Percentiles rank a stretch among this genome's conserved stretches.
Evolutionary conservation across 192 early-diverging fungal genomes (phyloP).

Genomic region (Coemansia sp.): DNA sequence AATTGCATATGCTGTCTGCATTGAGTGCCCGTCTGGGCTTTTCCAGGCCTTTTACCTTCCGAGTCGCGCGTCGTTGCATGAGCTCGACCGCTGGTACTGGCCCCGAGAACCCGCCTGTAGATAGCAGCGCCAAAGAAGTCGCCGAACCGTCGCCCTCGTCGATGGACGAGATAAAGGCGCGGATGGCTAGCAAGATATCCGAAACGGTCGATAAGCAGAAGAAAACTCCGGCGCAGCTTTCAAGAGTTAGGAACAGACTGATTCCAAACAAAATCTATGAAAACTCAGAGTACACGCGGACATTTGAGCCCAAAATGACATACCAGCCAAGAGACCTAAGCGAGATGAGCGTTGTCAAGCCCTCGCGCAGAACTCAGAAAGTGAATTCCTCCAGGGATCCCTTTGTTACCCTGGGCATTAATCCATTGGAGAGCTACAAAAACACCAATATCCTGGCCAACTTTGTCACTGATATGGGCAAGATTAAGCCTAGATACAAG

Average conservation of each 20-base stretch:
- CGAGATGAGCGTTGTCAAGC: constrained; percentile 11
- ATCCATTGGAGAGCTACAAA: constrained; percentile 54
- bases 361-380: constrained; percentile 1
- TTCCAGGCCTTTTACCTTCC: not conserved
- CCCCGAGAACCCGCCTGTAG: not conserved
- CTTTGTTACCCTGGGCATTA: constrained; percentile 32
- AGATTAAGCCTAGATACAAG: constrained; percentile 59
- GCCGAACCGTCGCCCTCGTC: not conserved
- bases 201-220: constrained; percentile 9
- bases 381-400: constrained; percentile 19
- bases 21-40: not conserved
- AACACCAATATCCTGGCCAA: constrained; percentile 55
- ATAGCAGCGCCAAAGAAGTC: not conserved
- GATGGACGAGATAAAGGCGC: not conserved
- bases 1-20: constrained; percentile 9
- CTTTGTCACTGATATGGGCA: constrained; percentile 63
- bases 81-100: constrained; percentile 5
- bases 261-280: constrained; percentile 13
- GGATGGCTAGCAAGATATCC: not conserved
- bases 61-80: constrained; percentile 1
- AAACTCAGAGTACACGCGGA: constrained; percentile 18
- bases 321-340: constrained; percentile 39
- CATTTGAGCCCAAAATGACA: constrained; percentile 13
- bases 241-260: not conserved
- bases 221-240: not conserved